These are phyloP conservation scores for Sarocladium strictum DNA, from an alignment of 2,329 filamentous ascomycete genomes.

Conservation along the genomic window DNA sequence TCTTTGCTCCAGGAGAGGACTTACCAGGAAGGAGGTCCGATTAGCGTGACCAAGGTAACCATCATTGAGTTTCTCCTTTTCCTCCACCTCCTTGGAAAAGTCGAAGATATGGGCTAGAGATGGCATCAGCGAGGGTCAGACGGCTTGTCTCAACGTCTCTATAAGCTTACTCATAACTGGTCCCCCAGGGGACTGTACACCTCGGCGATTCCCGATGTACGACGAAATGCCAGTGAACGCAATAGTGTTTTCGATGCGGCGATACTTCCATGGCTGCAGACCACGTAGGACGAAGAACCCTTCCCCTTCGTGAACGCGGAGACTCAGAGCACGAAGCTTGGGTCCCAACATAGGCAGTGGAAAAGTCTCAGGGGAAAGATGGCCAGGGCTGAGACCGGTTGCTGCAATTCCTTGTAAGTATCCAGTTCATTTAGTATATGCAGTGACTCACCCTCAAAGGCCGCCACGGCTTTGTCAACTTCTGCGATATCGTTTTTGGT, in stretches of 20 bases:
- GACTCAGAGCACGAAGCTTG: neutral
- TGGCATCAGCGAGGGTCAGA: neutral
- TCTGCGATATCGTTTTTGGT: neutral
- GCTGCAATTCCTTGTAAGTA: neutral
- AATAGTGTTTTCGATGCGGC: neutral
- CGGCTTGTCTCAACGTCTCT: neutral
- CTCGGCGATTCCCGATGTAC: conserved; percentile 6
- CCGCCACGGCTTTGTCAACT: neutral
- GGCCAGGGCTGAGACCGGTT: neutral
- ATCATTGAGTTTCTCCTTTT: conserved; percentile 1
- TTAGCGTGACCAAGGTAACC: conserved; percentile 6
- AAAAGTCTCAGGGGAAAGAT: conserved; percentile 8
- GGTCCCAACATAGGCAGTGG: neutral
- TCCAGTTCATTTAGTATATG: neutral
- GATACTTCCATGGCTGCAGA: neutral
- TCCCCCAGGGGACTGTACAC: neutral
- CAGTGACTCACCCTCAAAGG: conserved; percentile 1
- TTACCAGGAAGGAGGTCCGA: neutral
- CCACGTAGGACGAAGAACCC: conserved; percentile 9
- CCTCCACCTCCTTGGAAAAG: conserved; percentile 1
- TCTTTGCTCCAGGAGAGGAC: neutral
- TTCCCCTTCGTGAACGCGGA: neutral
- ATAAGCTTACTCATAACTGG: conserved; percentile 3
- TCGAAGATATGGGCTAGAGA: conserved; percentile 3
- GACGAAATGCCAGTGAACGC: conserved; percentile 2